Conservation (phyloP, 129 eudicot genomes). For the Mikania micrantha region DNA sequence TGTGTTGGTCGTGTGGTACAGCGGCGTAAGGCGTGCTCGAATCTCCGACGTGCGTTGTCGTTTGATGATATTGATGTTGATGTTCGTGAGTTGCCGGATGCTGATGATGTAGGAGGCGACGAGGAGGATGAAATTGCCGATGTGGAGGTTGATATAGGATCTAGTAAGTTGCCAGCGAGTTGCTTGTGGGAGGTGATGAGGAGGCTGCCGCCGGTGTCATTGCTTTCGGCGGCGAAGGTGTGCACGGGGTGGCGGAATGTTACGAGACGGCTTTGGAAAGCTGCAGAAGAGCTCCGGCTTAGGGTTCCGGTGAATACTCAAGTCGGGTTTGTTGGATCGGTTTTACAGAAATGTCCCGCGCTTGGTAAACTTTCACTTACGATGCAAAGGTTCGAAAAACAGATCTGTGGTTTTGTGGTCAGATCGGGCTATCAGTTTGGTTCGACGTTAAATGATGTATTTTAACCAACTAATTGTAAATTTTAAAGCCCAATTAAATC, state of each 20-base stretch:
- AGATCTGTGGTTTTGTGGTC: conserved; percentile 34
- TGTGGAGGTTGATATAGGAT: conserved; percentile 28
- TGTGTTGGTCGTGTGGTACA: conserved; percentile 26
- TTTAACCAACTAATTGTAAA: not conserved
- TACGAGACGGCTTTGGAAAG: conserved; percentile 59
- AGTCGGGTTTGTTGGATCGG: conserved; percentile 70
- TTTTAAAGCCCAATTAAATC: no score
- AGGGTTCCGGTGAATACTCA: conserved; percentile 66
- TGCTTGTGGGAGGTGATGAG: conserved; percentile 76
- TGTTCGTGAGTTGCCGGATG: conserved; percentile 22
- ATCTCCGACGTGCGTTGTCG: conserved; percentile 60
- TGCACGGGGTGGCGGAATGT: conserved; percentile 86
- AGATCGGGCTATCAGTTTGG: not conserved
- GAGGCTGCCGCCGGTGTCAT: conserved; percentile 68
- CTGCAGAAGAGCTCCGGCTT: conserved; percentile 79
- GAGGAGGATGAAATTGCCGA: conserved; percentile 3
- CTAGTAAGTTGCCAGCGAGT: conserved; percentile 40
- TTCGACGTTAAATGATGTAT: not conserved
- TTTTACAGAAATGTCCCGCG: conserved; percentile 67
- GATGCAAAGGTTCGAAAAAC: conserved; percentile 71
- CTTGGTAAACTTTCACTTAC: conserved; percentile 64
- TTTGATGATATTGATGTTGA: conserved; percentile 65
- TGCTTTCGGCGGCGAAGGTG: conserved; percentile 74
- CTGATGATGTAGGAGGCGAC: conserved; percentile 21
- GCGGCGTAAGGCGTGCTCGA: conserved; percentile 28